Evolutionary conservation across 2,329 filamentous ascomycete genomes (phyloP), one percentile per base, ranked within the genome.

Genomic region (Chalara sp.): DNA sequence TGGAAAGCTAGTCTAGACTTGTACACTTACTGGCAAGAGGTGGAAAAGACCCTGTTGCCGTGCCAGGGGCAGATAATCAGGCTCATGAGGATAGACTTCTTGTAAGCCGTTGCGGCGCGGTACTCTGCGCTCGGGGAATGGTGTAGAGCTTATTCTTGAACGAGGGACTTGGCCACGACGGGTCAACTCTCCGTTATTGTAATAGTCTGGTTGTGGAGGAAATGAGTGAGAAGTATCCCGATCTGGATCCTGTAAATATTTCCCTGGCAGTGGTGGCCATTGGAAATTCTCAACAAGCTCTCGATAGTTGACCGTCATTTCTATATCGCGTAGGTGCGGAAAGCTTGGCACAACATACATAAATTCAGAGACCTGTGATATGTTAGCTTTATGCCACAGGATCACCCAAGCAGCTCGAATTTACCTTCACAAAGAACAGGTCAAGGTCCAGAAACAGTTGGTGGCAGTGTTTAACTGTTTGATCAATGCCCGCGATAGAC

Each of bases 391-490:
- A 21, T 21, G 3, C 21, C 21, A 21, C 21, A 21, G 21, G 21
- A 21, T 3, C 21, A 21, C 21, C 21, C 21, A 3, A 21, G 21
- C 21, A 21, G 21, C 21, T 21, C 21, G 21, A 51, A 54, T 71
- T 55, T 67, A 84, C 80, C 72, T 83, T 84, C 55, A 86, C 76
- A 59, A 85, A 84, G 63, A 85, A 86, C 73, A 84, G 74, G 57
- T 84, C 77, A 61, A 78, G 76, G 13, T 73, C 72, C 53, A 73
- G 66, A 63, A 84, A 66, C 4, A 64, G 57, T 13, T 50, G 40
- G 52, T 51, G 57, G 49, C 60, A 60, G 29, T 37, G 35, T 10
- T 37, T 37, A 10, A n/a, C 35, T 8, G n/a, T 37, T n/a, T 37
- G 21, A 21, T 21, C 21, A 21, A 21, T 21, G 21, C 21, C 21